Percentiles rank a stretch among this genome's conserved stretches.
Evolutionary conservation across 106 monocot species (phyloP).

Genomic region (Ottelia alismoides): DNA sequence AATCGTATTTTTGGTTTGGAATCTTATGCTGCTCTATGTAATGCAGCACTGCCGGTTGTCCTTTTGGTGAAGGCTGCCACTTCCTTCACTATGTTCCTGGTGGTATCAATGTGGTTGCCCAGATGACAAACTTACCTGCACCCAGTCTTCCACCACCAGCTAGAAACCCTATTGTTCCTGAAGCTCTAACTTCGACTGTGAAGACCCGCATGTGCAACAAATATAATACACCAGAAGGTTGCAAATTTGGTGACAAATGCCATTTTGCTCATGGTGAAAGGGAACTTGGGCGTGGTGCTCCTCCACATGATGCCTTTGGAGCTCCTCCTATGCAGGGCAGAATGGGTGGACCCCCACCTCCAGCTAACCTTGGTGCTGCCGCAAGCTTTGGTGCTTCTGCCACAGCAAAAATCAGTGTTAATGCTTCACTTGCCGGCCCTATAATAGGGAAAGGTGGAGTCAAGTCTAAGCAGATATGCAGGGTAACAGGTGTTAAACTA

Average conservation of each 20-base stretch:
- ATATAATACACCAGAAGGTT: slow-evolving; percentile 15
- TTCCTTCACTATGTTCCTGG: slow-evolving; percentile 27
- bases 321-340: too few species aligned
- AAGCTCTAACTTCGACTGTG: slow-evolving; percentile 6
- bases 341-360: slow-evolving; percentile 7
- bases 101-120: slow-evolving; percentile 16
- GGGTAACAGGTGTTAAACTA: slow-evolving; percentile 20
- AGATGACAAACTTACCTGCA: slow-evolving; percentile 15
- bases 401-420: slow-evolving; percentile 26
- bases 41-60: slow-evolving; percentile 22
- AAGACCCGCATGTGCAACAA: slow-evolving; percentile 25
- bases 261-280: slow-evolving; percentile 26
- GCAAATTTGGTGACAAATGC: slow-evolving; percentile 27
- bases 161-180: slow-evolving; percentile 8
- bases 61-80: slow-evolving; percentile 24
- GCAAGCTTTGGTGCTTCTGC: slow-evolving; percentile 26
- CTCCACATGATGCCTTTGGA: slow-evolving; percentile 2
- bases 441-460: slow-evolving; percentile 29
- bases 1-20: too few species aligned
- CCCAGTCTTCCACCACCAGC: slow-evolving; percentile 1
- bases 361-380: slow-evolving; percentile 5
- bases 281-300: slow-evolving; percentile 13
- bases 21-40: too few species aligned
- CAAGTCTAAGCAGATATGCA: slow-evolving; percentile 26
- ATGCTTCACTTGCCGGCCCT: slow-evolving; percentile 23